Conservation (phyloP, 805 yeast genomes). For the Barnettozyma sp. region DNA sequence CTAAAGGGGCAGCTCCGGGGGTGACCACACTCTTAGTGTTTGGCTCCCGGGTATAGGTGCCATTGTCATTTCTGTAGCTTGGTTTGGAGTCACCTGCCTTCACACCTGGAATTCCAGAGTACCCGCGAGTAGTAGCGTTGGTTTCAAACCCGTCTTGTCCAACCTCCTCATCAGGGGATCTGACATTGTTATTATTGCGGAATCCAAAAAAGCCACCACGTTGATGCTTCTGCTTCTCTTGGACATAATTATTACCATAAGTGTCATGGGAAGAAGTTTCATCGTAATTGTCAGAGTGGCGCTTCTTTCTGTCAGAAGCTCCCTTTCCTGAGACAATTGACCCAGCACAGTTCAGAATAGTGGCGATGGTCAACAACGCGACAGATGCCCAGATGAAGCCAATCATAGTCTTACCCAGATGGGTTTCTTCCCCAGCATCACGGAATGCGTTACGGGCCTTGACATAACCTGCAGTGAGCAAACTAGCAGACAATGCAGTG, state of each 20-base stretch:
- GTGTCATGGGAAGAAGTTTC: conserved; percentile 25
- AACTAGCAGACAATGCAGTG: conserved; percentile 37
- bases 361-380: conserved; percentile 16
- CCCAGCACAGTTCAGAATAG: conserved; percentile 19
- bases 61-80: neutral
- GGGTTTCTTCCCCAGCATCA: conserved; percentile 35
- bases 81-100: conserved; percentile 8
- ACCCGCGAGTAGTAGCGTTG: conserved; percentile 4
- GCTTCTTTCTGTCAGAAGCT: conserved; percentile 15
- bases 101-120: conserved; percentile 6
- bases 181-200: neutral
- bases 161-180: conserved; percentile 9
- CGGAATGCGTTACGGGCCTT: conserved; percentile 45
- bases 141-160: conserved; percentile 9
- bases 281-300: conserved; percentile 15
- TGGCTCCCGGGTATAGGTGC: neutral
- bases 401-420: conserved; percentile 42
- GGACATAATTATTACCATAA: conserved; percentile 22
- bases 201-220: conserved; percentile 15
- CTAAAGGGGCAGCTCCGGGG: conserved; percentile 2
- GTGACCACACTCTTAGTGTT: neutral
- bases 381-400: conserved; percentile 60
- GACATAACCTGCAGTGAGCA: conserved; percentile 49
- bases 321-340: too few relatives aligned
- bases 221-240: conserved; percentile 15